Conservation (phyloP, 2,329 filamentous ascomycete genomes). For the Trematosphaeria pertusa region DNA sequence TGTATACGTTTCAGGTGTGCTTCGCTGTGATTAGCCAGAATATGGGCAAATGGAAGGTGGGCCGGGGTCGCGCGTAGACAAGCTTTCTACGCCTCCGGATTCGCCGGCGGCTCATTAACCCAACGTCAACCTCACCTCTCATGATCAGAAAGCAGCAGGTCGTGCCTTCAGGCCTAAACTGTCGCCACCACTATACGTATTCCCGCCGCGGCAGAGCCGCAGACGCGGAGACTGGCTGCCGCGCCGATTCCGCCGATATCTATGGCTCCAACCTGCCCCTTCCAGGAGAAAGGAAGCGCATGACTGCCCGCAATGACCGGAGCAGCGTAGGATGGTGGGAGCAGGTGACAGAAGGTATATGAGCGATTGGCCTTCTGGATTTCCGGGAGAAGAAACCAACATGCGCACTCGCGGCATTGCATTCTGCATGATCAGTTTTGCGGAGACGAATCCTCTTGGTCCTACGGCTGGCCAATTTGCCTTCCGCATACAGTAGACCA, state of each 20-base stretch:
- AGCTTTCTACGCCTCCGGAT: constrained; percentile 25
- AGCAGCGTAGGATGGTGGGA: neutral
- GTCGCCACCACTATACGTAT: constrained; percentile 9
- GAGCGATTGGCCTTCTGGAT: neutral
- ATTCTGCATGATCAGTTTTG: constrained; percentile 2
- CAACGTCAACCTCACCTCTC: constrained; percentile 15
- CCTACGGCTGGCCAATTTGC: constrained; percentile 5
- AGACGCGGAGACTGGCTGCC: too few relatives aligned
- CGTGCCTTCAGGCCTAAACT: constrained; percentile 7
- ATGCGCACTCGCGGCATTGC: neutral
- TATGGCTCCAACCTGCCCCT: neutral
- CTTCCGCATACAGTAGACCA: constrained; percentile 21
- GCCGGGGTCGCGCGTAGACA: constrained; percentile 12
- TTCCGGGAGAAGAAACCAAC: constrained; percentile 3
- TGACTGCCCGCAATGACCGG: constrained; percentile 9
- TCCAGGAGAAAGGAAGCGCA: neutral
- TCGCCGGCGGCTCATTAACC: constrained; percentile 21
- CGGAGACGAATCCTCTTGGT: constrained; percentile 10
- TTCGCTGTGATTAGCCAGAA: constrained; percentile 25
- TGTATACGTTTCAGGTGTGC: constrained; percentile 12
- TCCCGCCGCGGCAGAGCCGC: neutral
- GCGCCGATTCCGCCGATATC: neutral
- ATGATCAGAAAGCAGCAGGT: neutral
- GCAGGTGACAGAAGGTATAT: constrained; percentile 1
- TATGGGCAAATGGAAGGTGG: constrained; percentile 5